Conservation (phyloP, 202 grass and related monocot genomes). For the Alloteropsis angusta region DNA sequence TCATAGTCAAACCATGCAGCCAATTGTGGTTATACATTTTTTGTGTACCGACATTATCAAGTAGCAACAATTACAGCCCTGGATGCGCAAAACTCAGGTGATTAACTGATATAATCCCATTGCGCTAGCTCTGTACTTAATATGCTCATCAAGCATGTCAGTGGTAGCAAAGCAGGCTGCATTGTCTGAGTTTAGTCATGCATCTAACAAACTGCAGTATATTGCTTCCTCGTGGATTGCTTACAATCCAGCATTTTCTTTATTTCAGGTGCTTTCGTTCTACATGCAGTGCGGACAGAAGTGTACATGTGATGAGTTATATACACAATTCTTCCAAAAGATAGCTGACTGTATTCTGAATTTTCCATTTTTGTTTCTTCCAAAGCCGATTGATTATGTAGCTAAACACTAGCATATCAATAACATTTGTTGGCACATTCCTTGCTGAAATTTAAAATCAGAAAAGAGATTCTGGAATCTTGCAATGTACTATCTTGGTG, state of each 20-base stretch:
- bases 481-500: not conserved
- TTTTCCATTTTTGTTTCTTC: not conserved
- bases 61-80: not conserved
- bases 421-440: not conserved
- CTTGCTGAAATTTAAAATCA: not conserved
- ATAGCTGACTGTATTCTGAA: not conserved
- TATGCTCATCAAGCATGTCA: not conserved
- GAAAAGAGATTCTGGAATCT: not conserved
- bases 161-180: not conserved
- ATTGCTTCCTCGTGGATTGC: not conserved
- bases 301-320: conserved; percentile 35
- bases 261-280: conserved; percentile 10
- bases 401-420: not conserved
- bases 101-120: not conserved
- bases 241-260: not conserved
- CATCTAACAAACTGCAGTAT: not conserved
- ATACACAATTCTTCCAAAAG: conserved; percentile 12
- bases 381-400: conserved; percentile 6
- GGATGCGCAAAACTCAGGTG: conserved; percentile 18
- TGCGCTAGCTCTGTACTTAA: not conserved
- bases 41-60: not conserved
- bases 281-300: conserved; percentile 12
- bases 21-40: not conserved
- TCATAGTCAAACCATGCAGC: not conserved
- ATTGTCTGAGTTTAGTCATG: not conserved